Base-by-base conservation (phyloP, 2,329 filamentous ascomycete genomes). In the Hypoxylon sp. region DNA sequence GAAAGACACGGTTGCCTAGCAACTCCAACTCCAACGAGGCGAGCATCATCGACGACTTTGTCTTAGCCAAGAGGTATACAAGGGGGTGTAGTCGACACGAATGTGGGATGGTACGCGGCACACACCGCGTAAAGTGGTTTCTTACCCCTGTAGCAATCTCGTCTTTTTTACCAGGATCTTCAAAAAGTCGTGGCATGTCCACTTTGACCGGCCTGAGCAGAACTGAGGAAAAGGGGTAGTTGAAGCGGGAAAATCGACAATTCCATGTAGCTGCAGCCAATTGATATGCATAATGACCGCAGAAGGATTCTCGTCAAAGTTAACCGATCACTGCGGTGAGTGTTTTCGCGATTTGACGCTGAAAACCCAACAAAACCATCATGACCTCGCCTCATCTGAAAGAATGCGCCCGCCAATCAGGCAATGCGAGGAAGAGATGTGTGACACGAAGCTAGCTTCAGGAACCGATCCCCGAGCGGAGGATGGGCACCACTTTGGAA, bases 101-200 rank as follows among this genome's bases (percentile, higher is more conserved):
- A 75, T 74, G 77, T 76, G 74, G 73, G 72, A 75, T 75, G 76
- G 72, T 72, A 76, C 77, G 75, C 77, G 78, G 71, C 70, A 74
- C 69, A 73, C 67, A 77, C 76, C 79, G 78, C 78, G 78, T 80
- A 80, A 79, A 80, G 78, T 80, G 78, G 77, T 78, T 79, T 77
- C 62, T 73, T 50, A 75, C 71, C 77, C 77, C 71, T 78, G 75
- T 39, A 61, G 26, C 51, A 51, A 52, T 55, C 51, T 58, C 22
- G 52, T 57, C 39, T 58, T 51, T 58, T 26, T 26, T 46, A 35
- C 48, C 37, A 31, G 55, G 69, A 14, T 61, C 6, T 24, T 56
- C 17, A 57, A 59, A 58, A 44, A 44, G 17, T 51, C 31, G 37
- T 37, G 17, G 39, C 24, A 57, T 53, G 39, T 51, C 31, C 13